These are phyloP conservation scores for Amborella trichopoda DNA, from an alignment of 164 flowering plant species.

Conservation along the genomic window DNA sequence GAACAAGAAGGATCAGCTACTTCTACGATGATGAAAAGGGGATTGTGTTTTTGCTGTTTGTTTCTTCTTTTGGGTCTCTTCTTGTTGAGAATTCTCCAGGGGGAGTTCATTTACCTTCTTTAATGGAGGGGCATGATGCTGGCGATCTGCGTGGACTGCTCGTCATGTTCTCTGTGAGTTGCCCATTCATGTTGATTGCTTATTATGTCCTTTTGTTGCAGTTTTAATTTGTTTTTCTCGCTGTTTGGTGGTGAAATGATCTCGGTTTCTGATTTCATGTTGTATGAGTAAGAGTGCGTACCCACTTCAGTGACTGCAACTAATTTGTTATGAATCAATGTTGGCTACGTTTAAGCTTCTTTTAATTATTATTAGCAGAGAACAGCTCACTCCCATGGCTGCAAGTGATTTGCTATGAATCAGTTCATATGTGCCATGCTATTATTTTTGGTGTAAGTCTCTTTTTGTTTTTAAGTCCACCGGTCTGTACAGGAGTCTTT, in stretches of 20 bases:
- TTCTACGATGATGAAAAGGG: slow-evolving; percentile 54
- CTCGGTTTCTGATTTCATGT: neutral
- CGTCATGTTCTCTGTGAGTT: slow-evolving; percentile 76
- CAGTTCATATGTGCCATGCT: too few species aligned
- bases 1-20: slow-evolving; percentile 39
- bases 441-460: too few species aligned
- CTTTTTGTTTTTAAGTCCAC: too few species aligned
- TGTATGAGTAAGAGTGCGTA: neutral
- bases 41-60: slow-evolving; percentile 51
- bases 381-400: too few species aligned
- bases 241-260: neutral
- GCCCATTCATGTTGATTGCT: neutral
- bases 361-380: too few species aligned
- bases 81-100: slow-evolving; percentile 6
- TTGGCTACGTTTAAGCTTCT: neutral
- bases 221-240: neutral
- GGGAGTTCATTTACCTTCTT: slow-evolving; percentile 19
- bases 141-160: slow-evolving; percentile 73
- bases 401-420: too few species aligned
- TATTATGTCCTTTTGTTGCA: neutral
- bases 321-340: neutral
- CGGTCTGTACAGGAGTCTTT: too few species aligned
- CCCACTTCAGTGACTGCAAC: too few species aligned
- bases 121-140: slow-evolving; percentile 40
- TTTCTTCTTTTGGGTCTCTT: slow-evolving; percentile 19